Evolutionary conservation across 306 rosid species (phyloP).

Genomic region (Glycyrrhiza uralensis): DNA sequence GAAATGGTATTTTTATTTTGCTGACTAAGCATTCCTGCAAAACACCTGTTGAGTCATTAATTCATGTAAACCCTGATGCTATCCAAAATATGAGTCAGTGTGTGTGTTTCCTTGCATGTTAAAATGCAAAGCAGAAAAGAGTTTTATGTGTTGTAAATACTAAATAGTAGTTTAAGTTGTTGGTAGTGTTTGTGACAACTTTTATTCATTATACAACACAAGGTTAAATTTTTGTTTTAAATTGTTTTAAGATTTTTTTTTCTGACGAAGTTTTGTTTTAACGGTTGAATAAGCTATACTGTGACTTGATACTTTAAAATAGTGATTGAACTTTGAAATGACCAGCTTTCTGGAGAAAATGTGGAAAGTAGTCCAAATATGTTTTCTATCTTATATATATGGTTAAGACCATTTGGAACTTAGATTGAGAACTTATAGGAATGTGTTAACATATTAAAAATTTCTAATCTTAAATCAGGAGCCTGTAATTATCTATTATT

Average conservation of each 20-base stretch:
- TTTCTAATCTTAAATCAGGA: background rate
- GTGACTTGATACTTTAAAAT: background rate
- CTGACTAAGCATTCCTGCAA: background rate
- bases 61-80: background rate
- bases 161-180: background rate
- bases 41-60: background rate
- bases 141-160: background rate
- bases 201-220: background rate
- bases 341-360: background rate
- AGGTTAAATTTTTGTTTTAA: background rate
- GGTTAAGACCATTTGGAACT: background rate
- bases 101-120: background rate
- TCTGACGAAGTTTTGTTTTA: too few species aligned
- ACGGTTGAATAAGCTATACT: background rate
- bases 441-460: background rate
- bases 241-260: background rate
- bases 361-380: background rate
- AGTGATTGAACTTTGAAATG: background rate
- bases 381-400: background rate
- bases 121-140: background rate
- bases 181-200: background rate
- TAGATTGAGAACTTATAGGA: background rate
- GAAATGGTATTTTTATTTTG: conserved; percentile 1
- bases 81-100: background rate
- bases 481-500: background rate